phyloP scores from a whole-genome alignment of 2,329 filamentous ascomycete species.

The Aspergillus tubingensis region DNA sequence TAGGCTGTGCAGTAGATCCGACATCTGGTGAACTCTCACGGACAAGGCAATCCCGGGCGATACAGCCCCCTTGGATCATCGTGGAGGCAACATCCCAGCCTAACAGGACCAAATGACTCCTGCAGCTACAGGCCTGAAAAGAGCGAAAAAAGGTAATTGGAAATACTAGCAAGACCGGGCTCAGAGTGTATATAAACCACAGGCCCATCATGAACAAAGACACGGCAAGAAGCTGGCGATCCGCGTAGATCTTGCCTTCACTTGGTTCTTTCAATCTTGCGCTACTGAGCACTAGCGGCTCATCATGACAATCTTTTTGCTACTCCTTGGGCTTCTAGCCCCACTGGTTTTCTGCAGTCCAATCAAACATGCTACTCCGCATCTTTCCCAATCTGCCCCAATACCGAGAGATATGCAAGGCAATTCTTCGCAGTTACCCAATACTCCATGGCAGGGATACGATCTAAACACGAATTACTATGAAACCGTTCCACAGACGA shows the following conservation, averaged over 20 bases:
- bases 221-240: not conserved
- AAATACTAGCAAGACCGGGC: not conserved
- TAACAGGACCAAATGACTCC: not conserved
- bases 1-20: not conserved
- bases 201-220: not conserved
- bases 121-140: not conserved
- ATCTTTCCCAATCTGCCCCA: not conserved
- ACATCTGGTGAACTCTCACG: not conserved
- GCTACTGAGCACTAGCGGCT: not conserved
- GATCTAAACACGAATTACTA: conserved; percentile 39
- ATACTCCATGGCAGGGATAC: conserved; percentile 14
- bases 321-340: conserved; percentile 1
- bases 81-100: not conserved
- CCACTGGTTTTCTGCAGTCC: not conserved
- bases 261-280: not conserved
- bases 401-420: not conserved
- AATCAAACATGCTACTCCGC: not conserved
- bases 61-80: not conserved
- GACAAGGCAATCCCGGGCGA: not conserved
- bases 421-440: not conserved
- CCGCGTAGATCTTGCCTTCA: not conserved
- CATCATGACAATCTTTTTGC: not conserved
- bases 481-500: conserved; percentile 20
- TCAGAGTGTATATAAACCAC: not conserved
- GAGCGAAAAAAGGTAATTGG: not conserved